Percentiles rank a stretch among this genome's conserved stretches.
Conservation (phyloP, 331 rosid species). For the Malus hybrid region DNA sequence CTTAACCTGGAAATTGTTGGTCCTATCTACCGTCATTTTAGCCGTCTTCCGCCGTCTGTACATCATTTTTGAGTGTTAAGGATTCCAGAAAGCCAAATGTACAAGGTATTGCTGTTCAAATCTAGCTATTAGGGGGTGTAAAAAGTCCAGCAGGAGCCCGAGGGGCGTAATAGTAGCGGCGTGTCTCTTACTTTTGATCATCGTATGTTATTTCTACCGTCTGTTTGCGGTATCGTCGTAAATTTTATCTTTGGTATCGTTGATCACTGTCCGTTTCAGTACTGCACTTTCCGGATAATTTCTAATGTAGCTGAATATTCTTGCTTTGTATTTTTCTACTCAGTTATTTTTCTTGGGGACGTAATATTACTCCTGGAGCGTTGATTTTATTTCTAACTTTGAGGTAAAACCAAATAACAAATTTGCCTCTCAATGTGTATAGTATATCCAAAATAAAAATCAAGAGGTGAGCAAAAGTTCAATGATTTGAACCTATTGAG, state of each 20-base stretch:
- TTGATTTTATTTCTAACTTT: too few species aligned
- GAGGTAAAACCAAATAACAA: too few species aligned
- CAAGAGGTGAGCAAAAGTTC: too few species aligned
- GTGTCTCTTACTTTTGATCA: neutral
- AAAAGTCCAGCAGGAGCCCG: conserved; percentile 14
- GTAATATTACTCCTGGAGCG: too few species aligned
- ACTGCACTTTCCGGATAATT: neutral
- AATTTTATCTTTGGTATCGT: neutral
- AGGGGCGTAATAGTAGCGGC: conserved; percentile 19
- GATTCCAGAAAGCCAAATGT: conserved; percentile 30
- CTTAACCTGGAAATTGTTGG: conserved; percentile 43
- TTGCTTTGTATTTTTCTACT: neutral
- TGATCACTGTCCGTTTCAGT: neutral
- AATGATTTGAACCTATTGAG: too few species aligned
- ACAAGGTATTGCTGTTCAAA: conserved; percentile 24
- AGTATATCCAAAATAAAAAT: too few species aligned
- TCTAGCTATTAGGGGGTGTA: conserved; percentile 26
- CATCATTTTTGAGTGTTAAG: conserved; percentile 32
- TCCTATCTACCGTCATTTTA: conserved; percentile 43
- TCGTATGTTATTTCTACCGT: neutral
- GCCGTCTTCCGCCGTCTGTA: conserved; percentile 42
- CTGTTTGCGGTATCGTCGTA: neutral
- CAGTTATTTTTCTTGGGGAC: too few species aligned
- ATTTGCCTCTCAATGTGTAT: too few species aligned
- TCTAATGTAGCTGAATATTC: neutral